Conservation (phyloP, 1,139 yeast genomes). For the Debaryomyces sp. region DNA sequence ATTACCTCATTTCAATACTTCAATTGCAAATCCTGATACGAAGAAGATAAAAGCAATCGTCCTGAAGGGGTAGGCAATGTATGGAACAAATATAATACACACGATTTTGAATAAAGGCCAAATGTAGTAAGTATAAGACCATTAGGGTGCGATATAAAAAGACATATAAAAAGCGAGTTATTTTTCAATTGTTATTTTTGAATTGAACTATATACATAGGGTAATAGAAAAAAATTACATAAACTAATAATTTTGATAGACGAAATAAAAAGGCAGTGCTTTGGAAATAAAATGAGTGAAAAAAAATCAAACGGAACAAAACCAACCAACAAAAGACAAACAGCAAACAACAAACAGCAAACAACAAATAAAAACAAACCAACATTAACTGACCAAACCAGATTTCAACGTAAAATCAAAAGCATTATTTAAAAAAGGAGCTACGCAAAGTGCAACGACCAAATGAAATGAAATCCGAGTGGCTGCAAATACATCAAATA, state of each 20-base stretch:
- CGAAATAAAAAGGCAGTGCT: not conserved
- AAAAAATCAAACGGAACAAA: not conserved
- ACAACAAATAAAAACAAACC: slow-evolving; percentile 3
- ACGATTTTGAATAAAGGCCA: not conserved
- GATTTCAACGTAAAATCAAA: slow-evolving; percentile 4
- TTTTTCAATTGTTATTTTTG: not conserved
- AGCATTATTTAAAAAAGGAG: slow-evolving; percentile 3
- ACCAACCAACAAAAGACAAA: not conserved
- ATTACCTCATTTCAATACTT: not conserved
- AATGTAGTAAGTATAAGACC: slow-evolving; percentile 1
- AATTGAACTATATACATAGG: slow-evolving; percentile 7
- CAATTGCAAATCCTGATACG: not conserved
- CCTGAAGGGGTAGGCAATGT: not conserved
- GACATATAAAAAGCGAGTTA: not conserved
- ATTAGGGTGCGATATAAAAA: not conserved
- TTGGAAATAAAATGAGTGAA: not conserved
- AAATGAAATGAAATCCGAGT: slow-evolving; percentile 1
- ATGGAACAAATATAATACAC: not conserved
- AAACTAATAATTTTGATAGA: not conserved
- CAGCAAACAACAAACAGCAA: not conserved
- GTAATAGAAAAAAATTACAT: not conserved
- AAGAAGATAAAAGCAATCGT: not conserved
- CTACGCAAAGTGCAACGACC: not conserved
- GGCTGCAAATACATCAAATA: not conserved
- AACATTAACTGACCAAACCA: slow-evolving; percentile 7